Evolutionary conservation across 2,329 filamentous ascomycete genomes (phyloP).

Genomic region (Dactylonectria estremocensis): DNA sequence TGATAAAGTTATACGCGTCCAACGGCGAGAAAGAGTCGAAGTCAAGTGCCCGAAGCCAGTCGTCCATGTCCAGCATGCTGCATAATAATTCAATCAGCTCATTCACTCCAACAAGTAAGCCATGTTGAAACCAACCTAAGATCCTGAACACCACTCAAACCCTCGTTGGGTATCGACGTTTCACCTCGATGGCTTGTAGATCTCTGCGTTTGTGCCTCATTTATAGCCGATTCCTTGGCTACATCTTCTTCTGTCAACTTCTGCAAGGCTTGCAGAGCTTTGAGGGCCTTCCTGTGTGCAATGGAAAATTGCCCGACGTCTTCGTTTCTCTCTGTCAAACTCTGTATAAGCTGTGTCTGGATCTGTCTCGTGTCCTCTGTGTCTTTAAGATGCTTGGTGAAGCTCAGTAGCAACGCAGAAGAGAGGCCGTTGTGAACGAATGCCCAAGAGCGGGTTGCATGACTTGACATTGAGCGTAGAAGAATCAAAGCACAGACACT

Average conservation of each 20-base stretch:
- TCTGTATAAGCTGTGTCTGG: constrained; percentile 32
- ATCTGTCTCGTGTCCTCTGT: constrained; percentile 29
- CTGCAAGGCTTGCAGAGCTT: constrained; percentile 34
- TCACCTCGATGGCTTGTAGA: too few relatives aligned
- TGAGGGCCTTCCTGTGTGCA: constrained; percentile 34
- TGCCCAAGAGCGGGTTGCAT: constrained; percentile 40
- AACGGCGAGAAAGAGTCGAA: constrained; percentile 14
- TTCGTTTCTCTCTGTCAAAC: constrained; percentile 18
- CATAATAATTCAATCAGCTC: not conserved
- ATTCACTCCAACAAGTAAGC: not conserved
- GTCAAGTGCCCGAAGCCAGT: constrained; percentile 37
- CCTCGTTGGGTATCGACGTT: too few relatives aligned
- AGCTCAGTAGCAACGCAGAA: constrained; percentile 35
- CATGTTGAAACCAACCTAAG: too few relatives aligned
- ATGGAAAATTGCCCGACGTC: constrained; percentile 30
- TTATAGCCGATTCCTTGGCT: not conserved
- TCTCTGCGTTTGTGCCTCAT: not conserved
- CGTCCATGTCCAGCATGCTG: constrained; percentile 19
- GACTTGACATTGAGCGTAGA: constrained; percentile 28
- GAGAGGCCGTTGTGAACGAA: constrained; percentile 40
- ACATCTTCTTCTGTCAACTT: constrained; percentile 13
- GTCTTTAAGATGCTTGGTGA: constrained; percentile 25
- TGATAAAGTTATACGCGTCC: too few relatives aligned
- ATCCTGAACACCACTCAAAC: too few relatives aligned
- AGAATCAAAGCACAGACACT: constrained; percentile 32